Evolutionary conservation across 2,329 filamentous ascomycete genomes (phyloP).

Genomic region (Dothiorella sarmentorum): DNA sequence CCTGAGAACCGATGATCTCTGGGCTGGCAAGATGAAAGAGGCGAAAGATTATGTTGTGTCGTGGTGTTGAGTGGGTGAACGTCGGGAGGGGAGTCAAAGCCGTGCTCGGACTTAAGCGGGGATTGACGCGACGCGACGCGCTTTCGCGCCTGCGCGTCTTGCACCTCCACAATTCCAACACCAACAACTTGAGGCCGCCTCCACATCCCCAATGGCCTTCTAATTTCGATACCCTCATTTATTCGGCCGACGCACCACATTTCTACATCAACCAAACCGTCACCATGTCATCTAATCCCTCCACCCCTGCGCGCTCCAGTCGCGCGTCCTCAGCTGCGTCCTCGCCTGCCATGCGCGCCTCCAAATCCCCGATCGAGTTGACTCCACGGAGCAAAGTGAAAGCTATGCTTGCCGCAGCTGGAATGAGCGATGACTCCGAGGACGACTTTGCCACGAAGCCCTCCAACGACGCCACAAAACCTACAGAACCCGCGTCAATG

Average conservation of each 20-base stretch:
- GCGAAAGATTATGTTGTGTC: background rate
- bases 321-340: conserved; percentile 12
- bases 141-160: background rate
- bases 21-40: background rate
- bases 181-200: background rate
- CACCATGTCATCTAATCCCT: conserved; percentile 9
- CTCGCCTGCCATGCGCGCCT: conserved; percentile 5
- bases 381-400: conserved; percentile 17
- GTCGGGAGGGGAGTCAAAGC: background rate
- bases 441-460: conserved; percentile 4
- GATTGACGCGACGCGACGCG: conserved; percentile 12
- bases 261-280: background rate
- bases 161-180: background rate
- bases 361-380: conserved; percentile 15
- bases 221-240: background rate
- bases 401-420: conserved; percentile 14
- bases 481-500: background rate
- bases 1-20: too few species aligned
- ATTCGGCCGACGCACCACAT: background rate
- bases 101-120: conserved; percentile 10
- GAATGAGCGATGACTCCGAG: conserved; percentile 15
- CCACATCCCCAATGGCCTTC: background rate
- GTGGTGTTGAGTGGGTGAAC: background rate
- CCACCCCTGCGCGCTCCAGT: conserved; percentile 11
- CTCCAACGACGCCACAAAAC: background rate